Conservation (phyloP, 768 basidiomycete species). For the Xerocomellus dryophilus region DNA sequence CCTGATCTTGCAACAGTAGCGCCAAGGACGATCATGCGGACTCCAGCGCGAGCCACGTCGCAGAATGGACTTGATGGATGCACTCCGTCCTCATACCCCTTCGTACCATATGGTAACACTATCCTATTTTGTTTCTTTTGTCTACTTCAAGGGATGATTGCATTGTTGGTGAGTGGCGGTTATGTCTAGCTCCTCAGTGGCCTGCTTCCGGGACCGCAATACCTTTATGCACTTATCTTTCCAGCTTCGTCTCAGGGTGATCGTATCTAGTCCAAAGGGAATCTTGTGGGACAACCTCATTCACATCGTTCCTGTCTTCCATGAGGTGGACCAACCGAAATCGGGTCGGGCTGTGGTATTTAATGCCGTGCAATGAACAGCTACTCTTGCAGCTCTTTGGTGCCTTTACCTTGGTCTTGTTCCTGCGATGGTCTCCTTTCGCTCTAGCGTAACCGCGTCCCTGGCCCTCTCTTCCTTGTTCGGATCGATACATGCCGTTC, state of each 20-base stretch:
- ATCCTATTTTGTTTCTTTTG: background rate
- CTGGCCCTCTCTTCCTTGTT: slow-evolving; percentile 7
- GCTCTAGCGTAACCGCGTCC: slow-evolving; percentile 1
- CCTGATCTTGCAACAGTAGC: background rate
- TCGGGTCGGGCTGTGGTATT: slow-evolving; percentile 12
- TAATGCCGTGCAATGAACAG: slow-evolving; percentile 4
- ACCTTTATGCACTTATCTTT: background rate
- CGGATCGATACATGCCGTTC: slow-evolving; percentile 9
- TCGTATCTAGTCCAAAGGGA: background rate
- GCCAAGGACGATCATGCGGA: background rate
- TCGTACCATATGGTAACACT: slow-evolving; percentile 1
- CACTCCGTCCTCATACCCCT: background rate
- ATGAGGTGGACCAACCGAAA: background rate
- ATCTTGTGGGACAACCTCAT: background rate
- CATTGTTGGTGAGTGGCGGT: background rate
- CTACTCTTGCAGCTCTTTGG: background rate
- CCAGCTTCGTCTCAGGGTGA: background rate
- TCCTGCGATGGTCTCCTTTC: slow-evolving; percentile 15
- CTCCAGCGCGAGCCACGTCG: background rate
- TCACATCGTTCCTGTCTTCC: slow-evolving; percentile 6
- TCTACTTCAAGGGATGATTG: background rate
- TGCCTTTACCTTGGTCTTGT: background rate
- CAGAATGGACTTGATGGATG: background rate
- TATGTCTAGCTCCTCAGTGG: background rate
- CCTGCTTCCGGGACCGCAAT: slow-evolving; percentile 1